These are phyloP conservation scores for Paramecium primaurelia DNA, from an alignment of 73 alveolate genomes.

Conservation along the genomic window DNA sequence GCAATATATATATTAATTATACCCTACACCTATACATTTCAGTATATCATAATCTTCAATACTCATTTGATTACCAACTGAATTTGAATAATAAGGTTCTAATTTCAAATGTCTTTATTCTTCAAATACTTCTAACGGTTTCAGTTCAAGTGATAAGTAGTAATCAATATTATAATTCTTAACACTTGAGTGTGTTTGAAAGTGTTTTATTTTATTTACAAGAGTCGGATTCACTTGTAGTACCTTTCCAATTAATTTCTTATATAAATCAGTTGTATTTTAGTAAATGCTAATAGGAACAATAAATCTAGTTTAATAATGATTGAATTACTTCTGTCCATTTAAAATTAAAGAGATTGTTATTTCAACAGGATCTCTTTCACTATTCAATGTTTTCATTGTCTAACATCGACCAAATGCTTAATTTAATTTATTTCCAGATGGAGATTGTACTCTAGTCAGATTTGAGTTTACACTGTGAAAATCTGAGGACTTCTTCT, in stretches of 20 bases:
- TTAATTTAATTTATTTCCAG: background rate
- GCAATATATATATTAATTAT: background rate
- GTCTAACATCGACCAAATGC: background rate
- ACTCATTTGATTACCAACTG: background rate
- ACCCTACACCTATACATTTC: conserved; percentile 47
- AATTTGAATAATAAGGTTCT: background rate
- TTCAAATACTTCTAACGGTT: conserved; percentile 19
- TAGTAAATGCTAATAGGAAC: background rate
- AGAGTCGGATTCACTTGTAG: background rate
- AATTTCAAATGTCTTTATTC: conserved; percentile 29
- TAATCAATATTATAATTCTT: conserved; percentile 1
- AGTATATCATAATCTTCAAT: conserved; percentile 17
- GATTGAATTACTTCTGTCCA: background rate
- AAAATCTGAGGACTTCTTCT: background rate
- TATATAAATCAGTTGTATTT: conserved; percentile 10
- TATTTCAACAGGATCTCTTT: conserved; percentile 12
- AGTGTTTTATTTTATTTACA: background rate
- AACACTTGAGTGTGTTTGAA: background rate
- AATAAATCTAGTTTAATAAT: background rate
- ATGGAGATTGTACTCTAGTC: background rate
- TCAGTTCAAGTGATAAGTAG: conserved; percentile 5
- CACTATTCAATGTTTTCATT: background rate
- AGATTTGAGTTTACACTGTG: background rate
- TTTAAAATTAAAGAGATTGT: background rate
- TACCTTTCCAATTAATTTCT: background rate